Percentiles rank a stretch among this genome's conserved stretches.
phyloP scores from a whole-genome alignment of 2,329 filamentous ascomycete species.

The Colletotrichum sp. region DNA sequence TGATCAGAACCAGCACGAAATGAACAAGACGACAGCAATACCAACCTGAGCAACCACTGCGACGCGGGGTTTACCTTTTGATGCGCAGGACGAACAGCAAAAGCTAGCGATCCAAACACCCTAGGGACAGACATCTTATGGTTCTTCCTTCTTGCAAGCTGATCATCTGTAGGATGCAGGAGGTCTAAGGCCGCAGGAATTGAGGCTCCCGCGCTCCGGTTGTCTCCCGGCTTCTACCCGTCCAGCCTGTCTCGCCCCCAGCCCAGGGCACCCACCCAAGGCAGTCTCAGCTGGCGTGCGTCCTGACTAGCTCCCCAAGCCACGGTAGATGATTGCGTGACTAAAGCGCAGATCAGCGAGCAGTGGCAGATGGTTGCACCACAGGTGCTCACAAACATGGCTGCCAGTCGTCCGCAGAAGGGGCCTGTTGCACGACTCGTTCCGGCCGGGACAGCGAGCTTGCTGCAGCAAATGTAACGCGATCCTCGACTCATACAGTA shows the following conservation, averaged over 20 bases:
- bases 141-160: not conserved
- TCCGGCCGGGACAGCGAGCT: not conserved
- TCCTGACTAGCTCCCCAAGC: not conserved
- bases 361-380: not conserved
- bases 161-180: not conserved
- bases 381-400: not conserved
- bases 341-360: constrained; percentile 3
- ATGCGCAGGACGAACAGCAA: not conserved
- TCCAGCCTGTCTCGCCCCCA: not conserved
- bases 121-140: not conserved
- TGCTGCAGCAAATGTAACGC: constrained; percentile 7
- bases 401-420: not conserved
- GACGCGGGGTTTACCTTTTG: not conserved
- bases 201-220: not conserved
- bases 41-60: not conserved
- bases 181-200: not conserved
- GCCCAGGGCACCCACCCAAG: not conserved
- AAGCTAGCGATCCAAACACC: not conserved
- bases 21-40: not conserved
- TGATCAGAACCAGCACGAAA: not conserved
- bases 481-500: constrained; percentile 8
- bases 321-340: not conserved
- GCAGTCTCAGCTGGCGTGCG: not conserved
- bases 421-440: not conserved
- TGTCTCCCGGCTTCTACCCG: not conserved